Percentiles rank a stretch among this genome's conserved stretches.
These are phyloP conservation scores for Neopestalotiopsis rosae DNA, from an alignment of 2,329 filamentous ascomycete genomes.

Conservation along the genomic window DNA sequence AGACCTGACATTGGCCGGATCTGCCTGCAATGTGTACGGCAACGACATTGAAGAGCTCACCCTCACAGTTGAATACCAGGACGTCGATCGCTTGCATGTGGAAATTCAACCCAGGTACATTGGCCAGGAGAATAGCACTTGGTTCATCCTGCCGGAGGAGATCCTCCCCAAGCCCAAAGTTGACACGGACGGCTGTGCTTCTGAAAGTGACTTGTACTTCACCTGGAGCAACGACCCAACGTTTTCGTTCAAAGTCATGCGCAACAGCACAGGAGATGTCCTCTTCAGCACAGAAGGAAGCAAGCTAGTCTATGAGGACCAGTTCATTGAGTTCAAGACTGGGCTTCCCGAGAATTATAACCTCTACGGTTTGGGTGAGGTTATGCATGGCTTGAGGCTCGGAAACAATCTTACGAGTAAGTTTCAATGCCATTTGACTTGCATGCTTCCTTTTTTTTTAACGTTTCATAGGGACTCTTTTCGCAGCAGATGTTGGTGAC, in stretches of 20 bases:
- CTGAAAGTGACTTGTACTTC: slow-evolving; percentile 61
- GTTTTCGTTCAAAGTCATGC: slow-evolving; percentile 71
- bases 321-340: slow-evolving; percentile 77
- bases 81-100: slow-evolving; percentile 69
- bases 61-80: slow-evolving; percentile 72
- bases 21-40: slow-evolving; percentile 78
- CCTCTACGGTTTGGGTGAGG: slow-evolving; percentile 76
- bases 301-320: slow-evolving; percentile 74
- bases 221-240: slow-evolving; percentile 59
- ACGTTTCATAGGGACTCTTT: slow-evolving; percentile 49
- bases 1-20: slow-evolving; percentile 71
- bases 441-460: neutral
- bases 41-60: slow-evolving; percentile 72
- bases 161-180: slow-evolving; percentile 62
- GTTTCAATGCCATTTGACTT: slow-evolving; percentile 20
- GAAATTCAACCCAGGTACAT: slow-evolving; percentile 72
- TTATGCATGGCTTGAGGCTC: slow-evolving; percentile 73
- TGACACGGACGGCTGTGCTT: slow-evolving; percentile 44
- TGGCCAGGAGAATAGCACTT: slow-evolving; percentile 64
- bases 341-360: slow-evolving; percentile 74
- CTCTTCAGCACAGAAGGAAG: slow-evolving; percentile 71
- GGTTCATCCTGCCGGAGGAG: slow-evolving; percentile 70
- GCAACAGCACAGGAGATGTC: slow-evolving; percentile 65
- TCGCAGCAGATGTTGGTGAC: slow-evolving; percentile 71
- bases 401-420: slow-evolving; percentile 72